A percentile compares a stretch with the other conserved stretches of the same genome.
Evolutionary conservation across 2,329 filamentous ascomycete species (phyloP).

Genomic region (Xylariaceae sp.): DNA sequence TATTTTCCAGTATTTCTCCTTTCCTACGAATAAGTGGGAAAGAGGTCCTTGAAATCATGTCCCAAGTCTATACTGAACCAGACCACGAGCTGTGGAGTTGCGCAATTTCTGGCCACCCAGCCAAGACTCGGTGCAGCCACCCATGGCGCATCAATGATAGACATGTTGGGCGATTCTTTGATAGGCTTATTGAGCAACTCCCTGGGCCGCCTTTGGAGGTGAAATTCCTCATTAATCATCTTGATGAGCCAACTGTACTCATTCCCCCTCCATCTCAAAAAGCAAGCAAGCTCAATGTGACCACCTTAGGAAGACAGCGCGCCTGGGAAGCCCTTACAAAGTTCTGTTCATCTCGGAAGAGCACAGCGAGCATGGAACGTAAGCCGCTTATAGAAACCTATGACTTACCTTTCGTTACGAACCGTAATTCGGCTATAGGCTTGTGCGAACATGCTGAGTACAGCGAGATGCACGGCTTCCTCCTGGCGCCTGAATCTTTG

Average conservation of each 20-base stretch:
- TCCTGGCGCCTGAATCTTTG: conserved; percentile 53
- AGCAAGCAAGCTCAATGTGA: conserved; percentile 28
- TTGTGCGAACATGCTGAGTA: conserved; percentile 56
- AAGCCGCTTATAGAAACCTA: conserved; percentile 22
- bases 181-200: conserved; percentile 40
- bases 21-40: conserved; percentile 49
- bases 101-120: conserved; percentile 34
- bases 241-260: conserved; percentile 56
- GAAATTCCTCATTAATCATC: conserved; percentile 53
- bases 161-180: conserved; percentile 43
- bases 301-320: conserved; percentile 38
- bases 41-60: conserved; percentile 42
- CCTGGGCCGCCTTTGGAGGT: conserved; percentile 45
- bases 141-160: conserved; percentile 43
- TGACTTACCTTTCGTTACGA: conserved; percentile 47
- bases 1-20: conserved; percentile 49
- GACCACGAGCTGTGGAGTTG: conserved; percentile 50
- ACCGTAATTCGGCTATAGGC: conserved; percentile 41
- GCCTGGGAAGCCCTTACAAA: conserved; percentile 45
- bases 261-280: conserved; percentile 30
- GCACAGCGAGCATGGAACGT: background rate
- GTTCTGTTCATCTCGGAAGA: conserved; percentile 34
- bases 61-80: conserved; percentile 30
- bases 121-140: conserved; percentile 45
- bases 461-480: conserved; percentile 51